These are phyloP conservation scores for Elsinoe necatrix DNA, from an alignment of 2,329 filamentous ascomycete species.

Conservation along the genomic window DNA sequence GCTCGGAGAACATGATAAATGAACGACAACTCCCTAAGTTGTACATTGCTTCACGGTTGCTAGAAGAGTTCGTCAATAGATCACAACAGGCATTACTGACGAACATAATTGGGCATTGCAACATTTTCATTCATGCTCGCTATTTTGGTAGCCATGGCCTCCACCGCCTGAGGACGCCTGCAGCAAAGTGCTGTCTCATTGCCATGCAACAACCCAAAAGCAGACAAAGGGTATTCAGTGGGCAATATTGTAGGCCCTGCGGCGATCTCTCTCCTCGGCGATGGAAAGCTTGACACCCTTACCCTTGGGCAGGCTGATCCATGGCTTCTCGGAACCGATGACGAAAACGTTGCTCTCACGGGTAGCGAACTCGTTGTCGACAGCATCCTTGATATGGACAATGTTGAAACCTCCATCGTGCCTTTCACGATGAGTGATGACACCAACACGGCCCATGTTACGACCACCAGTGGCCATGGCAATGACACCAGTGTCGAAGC, in stretches of 20 bases:
- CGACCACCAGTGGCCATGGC: slow-evolving; percentile 99
- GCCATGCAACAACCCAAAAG: slow-evolving; percentile 2
- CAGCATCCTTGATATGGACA: slow-evolving; percentile 98
- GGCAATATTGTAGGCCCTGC: slow-evolving; percentile 61
- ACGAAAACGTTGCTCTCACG: slow-evolving; percentile 99
- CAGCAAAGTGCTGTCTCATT: not conserved
- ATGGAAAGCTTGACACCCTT: slow-evolving; percentile 99
- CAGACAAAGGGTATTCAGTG: slow-evolving; percentile 26
- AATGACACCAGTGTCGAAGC: slow-evolving; percentile 96
- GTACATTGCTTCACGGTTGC: too few species aligned
- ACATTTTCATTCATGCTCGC: slow-evolving; percentile 8
- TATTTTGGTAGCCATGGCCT: slow-evolving; percentile 10
- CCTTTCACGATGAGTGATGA: slow-evolving; percentile 99
- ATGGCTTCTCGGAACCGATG: slow-evolving; percentile 97
- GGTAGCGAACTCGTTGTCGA: slow-evolving; percentile 99
- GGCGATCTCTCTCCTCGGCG: slow-evolving; percentile 97
- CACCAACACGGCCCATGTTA: slow-evolving; percentile 99
- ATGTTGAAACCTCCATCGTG: slow-evolving; percentile 99
- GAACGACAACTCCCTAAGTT: too few species aligned
- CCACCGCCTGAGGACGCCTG: slow-evolving; percentile 7
- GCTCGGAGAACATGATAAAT: too few species aligned
- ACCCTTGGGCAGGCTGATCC: slow-evolving; percentile 99
- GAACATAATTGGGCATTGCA: not conserved
- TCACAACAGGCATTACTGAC: too few species aligned
- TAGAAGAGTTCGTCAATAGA: too few species aligned